Evolutionary conservation across 352 stramenopile genomes (phyloP), one percentile per base, ranked within the genome.

Genomic region (Globisporangium uncinulatum): DNA sequence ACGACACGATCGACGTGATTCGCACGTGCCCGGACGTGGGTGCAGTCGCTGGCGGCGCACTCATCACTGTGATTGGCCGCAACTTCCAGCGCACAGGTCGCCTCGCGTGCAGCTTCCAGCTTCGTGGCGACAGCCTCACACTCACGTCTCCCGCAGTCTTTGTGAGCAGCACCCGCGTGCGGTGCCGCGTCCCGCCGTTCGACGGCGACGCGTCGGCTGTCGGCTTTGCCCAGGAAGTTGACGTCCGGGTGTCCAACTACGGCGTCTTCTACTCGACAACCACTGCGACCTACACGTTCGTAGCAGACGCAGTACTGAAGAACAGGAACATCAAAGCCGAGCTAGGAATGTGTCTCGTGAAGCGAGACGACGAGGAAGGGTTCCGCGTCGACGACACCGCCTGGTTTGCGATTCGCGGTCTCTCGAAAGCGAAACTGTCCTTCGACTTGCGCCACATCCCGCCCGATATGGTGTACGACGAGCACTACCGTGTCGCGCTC

Each of bases 401-500:
- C 7, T 99, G 96, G 95, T 98, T 98, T 63, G 57, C 78, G 13
- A 64, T 98, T 7, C 80, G 79, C 6, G 94, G 90, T 4, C 81
- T 98, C 51, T 89, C 92, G n/a, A 90, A 94, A 41, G 92, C 95
- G 1, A 87, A 94, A 61, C 48, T 99, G 2, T 93, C 81, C 21
- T 98, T 98, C 59, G 94, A 99, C 57, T 97, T 98, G 51, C 74
- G 78, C 19, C 90, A 98, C 54, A 61, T 99, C 13, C 93, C 96
- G 11, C 63, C 60, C 0, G 73, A 96, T 53, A 69, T 99, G 52
- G 65, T 95, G 14, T 99, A 98, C 65, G 80, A 96, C 53, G 89
- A 98, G 65, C 95, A 99, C 71, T 98, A 91, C 71, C 94, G 89
- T 21, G 74, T 99, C 58, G 94, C 92, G n/a, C 83, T 99, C 29